phyloP scores from a whole-genome alignment of 495 filamentous ascomycete species.

The Xylaria sp. region DNA sequence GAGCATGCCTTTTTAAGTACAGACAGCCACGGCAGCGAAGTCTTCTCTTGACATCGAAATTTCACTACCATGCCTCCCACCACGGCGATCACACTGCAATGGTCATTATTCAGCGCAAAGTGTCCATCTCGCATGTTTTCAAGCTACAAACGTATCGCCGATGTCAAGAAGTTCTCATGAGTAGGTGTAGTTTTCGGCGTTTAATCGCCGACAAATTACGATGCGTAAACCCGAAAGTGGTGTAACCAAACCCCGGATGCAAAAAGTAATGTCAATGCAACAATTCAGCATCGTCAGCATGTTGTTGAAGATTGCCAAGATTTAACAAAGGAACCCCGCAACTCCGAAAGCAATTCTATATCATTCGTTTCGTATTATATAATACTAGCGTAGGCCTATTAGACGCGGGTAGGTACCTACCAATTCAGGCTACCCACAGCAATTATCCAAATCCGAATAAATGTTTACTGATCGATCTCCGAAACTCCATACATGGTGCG shows the following conservation, averaged over 20 bases:
- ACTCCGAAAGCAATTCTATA: not conserved
- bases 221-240: not conserved
- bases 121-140: not conserved
- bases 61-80: not conserved
- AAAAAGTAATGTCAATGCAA: not conserved
- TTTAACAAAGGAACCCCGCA: not conserved
- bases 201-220: conserved; percentile 8
- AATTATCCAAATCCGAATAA: not conserved
- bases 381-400: not conserved
- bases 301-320: not conserved
- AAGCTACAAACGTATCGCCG: not conserved
- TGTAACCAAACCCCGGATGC: not conserved
- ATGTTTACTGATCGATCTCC: conserved; percentile 19
- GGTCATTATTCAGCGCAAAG: not conserved
- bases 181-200: not conserved
- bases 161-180: not conserved
- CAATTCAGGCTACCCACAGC: not conserved
- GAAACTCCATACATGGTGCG: not conserved
- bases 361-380: not conserved
- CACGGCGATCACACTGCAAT: too few relatives aligned
- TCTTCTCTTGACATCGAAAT: not conserved
- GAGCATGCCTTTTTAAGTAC: conserved; percentile 6
- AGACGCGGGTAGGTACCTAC: not conserved
- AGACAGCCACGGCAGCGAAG: not conserved
- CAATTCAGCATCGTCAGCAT: not conserved